Evolutionary conservation across 768 basidiomycete genomes (phyloP).

Genomic region (Exidia glandulosa): DNA sequence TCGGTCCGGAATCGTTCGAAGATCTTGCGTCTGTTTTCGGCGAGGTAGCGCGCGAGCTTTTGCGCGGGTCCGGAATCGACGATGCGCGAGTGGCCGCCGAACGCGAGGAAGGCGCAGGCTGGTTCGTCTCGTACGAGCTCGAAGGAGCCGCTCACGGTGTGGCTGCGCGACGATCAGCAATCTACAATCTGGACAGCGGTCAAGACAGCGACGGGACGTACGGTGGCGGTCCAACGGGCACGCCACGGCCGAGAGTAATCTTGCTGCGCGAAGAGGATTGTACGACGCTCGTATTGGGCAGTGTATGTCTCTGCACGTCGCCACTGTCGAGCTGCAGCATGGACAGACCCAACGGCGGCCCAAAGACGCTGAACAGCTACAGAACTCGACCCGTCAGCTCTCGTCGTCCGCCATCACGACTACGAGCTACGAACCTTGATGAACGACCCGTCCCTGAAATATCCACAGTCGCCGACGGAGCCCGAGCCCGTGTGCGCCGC

Average conservation of each 20-base stretch:
- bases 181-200: not conserved
- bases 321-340: not conserved
- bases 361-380: not conserved
- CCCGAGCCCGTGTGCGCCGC: not conserved
- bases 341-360: not conserved
- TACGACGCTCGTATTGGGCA: not conserved
- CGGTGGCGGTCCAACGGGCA: not conserved
- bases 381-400: not conserved
- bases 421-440: not conserved
- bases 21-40: not conserved
- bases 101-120: not conserved
- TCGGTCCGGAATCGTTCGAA: not conserved
- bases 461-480: not conserved
- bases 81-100: not conserved
- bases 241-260: not conserved
- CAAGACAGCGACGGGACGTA: not conserved
- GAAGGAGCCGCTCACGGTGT: not conserved
- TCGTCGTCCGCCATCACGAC: not conserved
- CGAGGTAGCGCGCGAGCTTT: not conserved
- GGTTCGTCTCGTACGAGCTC: not conserved
- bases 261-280: not conserved
- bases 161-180: not conserved
- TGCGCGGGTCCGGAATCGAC: not conserved
- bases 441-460: not conserved
- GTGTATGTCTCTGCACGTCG: not conserved